Percentiles rank a stretch among this genome's conserved stretches.
Conservation (phyloP, 2,329 filamentous ascomycete genomes). For the Tolypocladium ophioglossoides region DNA sequence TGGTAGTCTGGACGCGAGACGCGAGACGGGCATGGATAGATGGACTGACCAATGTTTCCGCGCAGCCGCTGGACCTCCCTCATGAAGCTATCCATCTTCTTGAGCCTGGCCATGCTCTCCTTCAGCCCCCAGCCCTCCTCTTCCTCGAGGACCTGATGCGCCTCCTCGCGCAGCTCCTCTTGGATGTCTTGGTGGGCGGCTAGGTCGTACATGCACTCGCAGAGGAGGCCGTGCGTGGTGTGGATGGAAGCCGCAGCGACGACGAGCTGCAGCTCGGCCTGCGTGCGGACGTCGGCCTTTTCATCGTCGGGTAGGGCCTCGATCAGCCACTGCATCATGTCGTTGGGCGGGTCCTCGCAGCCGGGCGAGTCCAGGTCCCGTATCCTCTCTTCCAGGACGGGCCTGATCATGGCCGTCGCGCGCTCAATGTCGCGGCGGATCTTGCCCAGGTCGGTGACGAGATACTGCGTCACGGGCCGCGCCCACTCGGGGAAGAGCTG, state of each 20-base stretch:
- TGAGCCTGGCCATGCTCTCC: conserved; percentile 31
- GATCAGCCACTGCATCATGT: conserved; percentile 34
- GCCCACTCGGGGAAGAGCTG: conserved; percentile 41
- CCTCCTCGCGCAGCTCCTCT: conserved; percentile 37
- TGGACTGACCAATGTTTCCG: conserved; percentile 29
- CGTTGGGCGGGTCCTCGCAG: conserved; percentile 25
- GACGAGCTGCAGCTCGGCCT: conserved; percentile 33
- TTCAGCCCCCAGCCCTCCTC: conserved; percentile 31
- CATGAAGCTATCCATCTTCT: conserved; percentile 39
- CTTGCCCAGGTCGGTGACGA: conserved; percentile 35
- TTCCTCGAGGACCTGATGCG: conserved; percentile 26
- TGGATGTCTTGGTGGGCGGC: conserved; percentile 35
- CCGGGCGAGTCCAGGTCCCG: conserved; percentile 26
- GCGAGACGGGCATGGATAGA: background rate
- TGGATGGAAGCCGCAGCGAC: conserved; percentile 34
- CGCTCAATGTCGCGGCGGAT: conserved; percentile 31
- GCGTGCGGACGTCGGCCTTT: conserved; percentile 24
- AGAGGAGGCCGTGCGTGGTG: conserved; percentile 32
- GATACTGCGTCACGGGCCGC: conserved; percentile 33
- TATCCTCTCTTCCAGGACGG: conserved; percentile 35
- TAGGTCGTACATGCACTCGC: conserved; percentile 40
- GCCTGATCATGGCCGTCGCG: conserved; percentile 31
- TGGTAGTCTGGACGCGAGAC: conserved; percentile 2
- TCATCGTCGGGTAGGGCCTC: conserved; percentile 28
- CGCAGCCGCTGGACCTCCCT: conserved; percentile 29